Evolutionary conservation across 2,329 filamentous ascomycete genomes (phyloP).

Genomic region (Cercospora berteroae): DNA sequence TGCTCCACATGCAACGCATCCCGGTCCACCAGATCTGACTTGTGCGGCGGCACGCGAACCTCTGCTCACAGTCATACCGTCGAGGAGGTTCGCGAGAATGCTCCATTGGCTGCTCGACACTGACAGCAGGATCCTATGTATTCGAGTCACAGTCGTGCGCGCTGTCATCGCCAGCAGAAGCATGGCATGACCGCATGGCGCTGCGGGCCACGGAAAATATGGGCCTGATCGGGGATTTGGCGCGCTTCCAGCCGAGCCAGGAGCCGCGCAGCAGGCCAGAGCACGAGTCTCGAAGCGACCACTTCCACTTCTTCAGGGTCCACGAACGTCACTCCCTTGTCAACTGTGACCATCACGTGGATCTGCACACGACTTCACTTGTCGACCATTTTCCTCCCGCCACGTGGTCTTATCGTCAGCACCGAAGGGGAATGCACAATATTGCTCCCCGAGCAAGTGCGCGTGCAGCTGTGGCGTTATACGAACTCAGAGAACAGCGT

Average conservation of each 20-base stretch:
- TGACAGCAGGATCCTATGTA: neutral
- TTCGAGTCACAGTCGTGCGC: neutral
- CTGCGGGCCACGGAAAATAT: neutral
- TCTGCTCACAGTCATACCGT: neutral
- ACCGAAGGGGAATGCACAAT: neutral
- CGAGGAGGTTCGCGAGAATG: neutral
- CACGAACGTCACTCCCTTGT: neutral
- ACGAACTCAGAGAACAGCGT: neutral
- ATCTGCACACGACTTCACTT: neutral
- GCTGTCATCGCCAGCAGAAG: neutral
- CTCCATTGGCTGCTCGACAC: neutral
- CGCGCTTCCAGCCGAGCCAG: neutral
- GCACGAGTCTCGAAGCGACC: neutral
- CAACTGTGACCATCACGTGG: neutral
- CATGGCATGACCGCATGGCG: neutral
- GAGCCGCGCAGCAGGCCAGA: neutral
- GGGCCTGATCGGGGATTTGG: neutral
- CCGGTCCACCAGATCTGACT: slow-evolving; percentile 4
- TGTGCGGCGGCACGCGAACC: neutral
- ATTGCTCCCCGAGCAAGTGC: neutral
- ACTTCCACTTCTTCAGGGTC: neutral
- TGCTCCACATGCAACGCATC: slow-evolving; percentile 3
- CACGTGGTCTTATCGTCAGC: neutral
- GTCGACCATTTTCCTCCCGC: neutral
- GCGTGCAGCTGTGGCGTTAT: neutral